Percentiles rank a stretch among this genome's conserved stretches.
phyloP scores from a whole-genome alignment of 192 early-diverging fungal species.

The Backusella mclennaniae region DNA sequence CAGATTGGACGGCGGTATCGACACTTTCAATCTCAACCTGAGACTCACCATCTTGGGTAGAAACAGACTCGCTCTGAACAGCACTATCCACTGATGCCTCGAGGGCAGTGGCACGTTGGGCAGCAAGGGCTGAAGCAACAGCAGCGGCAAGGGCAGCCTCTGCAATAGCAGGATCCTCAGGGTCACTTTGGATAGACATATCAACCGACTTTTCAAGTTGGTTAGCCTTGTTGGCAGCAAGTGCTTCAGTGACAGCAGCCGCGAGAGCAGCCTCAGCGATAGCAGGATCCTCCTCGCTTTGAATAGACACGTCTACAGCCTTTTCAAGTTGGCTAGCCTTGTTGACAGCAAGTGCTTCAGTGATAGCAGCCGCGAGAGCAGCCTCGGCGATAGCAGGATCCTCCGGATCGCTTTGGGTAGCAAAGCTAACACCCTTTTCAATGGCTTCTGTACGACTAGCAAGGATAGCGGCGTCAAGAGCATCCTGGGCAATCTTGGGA shows the following conservation, averaged over 20 bases:
- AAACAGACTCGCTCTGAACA: neutral
- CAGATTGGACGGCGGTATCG: neutral
- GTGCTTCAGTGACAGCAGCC: neutral
- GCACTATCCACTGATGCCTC: neutral
- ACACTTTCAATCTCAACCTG: neutral
- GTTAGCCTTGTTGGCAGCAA: neutral
- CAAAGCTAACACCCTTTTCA: neutral
- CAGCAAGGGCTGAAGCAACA: neutral
- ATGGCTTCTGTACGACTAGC: neutral
- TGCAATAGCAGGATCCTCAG: neutral
- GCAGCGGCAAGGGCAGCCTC: neutral
- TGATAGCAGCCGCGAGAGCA: constrained; percentile 12
- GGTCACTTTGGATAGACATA: neutral
- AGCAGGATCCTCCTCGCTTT: neutral
- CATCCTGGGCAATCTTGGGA: neutral
- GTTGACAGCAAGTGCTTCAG: neutral
- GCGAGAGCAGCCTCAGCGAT: neutral
- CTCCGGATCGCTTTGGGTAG: constrained; percentile 11
- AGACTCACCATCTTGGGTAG: neutral
- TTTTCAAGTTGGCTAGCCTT: neutral
- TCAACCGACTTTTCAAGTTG: neutral
- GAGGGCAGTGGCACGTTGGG: neutral
- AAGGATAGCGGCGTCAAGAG: neutral
- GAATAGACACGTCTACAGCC: neutral
- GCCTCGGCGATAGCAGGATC: neutral